Evolutionary conservation across 108 stramenopile genomes (phyloP).

Genomic region (Chaetoceros tenuissimus): DNA sequence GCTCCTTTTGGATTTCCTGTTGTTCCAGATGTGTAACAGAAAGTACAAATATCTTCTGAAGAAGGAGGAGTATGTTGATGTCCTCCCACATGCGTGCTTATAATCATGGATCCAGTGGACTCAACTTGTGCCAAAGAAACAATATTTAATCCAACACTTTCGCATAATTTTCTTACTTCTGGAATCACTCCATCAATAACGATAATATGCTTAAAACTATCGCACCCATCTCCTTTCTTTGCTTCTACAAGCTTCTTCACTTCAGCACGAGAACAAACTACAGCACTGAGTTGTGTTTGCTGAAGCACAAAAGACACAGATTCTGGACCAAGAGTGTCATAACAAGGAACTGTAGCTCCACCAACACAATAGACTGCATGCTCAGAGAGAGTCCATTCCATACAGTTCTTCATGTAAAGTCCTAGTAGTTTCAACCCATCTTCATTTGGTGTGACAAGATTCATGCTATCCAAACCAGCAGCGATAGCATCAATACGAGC

Average conservation of each 20-base stretch:
- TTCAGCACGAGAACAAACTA: slow-evolving; percentile 72
- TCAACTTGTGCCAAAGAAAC: slow-evolving; percentile 76
- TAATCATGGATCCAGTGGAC: slow-evolving; percentile 32
- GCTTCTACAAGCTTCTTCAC: slow-evolving; percentile 57
- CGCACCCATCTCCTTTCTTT: slow-evolving; percentile 44
- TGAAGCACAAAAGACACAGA: slow-evolving; percentile 78
- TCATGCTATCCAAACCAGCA: slow-evolving; percentile 61
- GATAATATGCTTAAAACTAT: slow-evolving; percentile 39
- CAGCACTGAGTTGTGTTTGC: slow-evolving; percentile 71
- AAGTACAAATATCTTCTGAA: slow-evolving; percentile 63
- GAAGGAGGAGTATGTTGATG: slow-evolving; percentile 60
- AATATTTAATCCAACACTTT: slow-evolving; percentile 42
- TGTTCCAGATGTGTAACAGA: slow-evolving; percentile 48
- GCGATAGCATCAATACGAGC: slow-evolving; percentile 67
- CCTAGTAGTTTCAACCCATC: slow-evolving; percentile 57
- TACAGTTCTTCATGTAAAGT: slow-evolving; percentile 89
- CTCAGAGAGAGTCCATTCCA: slow-evolving; percentile 92
- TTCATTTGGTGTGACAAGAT: slow-evolving; percentile 47
- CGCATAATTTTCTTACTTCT: slow-evolving; percentile 41
- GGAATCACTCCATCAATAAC: slow-evolving; percentile 66
- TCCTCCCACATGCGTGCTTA: slow-evolving; percentile 8
- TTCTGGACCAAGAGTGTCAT: slow-evolving; percentile 92
- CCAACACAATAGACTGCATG: slow-evolving; percentile 74
- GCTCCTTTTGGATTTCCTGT: slow-evolving; percentile 84
- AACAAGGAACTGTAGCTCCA: slow-evolving; percentile 86